Evolutionary conservation across 2,329 filamentous ascomycete genomes (phyloP), one percentile per base, ranked within the genome.

Genomic region (Torrubiella hemipterigena): DNA sequence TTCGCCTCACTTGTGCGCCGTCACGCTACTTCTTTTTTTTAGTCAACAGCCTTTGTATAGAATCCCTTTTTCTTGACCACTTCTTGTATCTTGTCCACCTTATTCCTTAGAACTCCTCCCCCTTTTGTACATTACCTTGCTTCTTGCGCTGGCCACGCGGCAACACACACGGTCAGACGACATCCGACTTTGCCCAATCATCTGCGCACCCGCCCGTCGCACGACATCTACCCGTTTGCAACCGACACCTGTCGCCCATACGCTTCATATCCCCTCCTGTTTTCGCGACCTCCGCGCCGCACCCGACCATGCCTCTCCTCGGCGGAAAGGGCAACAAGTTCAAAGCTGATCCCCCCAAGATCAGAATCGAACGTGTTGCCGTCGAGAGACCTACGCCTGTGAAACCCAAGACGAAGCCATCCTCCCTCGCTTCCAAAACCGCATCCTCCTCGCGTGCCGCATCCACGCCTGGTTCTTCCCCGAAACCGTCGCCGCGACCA

Each of bases 311-410:
- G 47, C 44, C 45, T 17, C 53, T 62, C 33, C 55, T 62, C 37
- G 55, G 56, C 38, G 51, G 50, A 32, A 62, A 61, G 38, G 50
- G 49, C 36, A 58, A 57, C 39, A 71, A 67, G 46, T 62, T 67
- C 52, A 69, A 69, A 51, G 52, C 60, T 40, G 60, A 65, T 38
- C 56, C 60, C 32, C 60, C 63, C 34, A 60, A 58, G 37, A 61
- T 70, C 42, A 62, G 65, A 37, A 63, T 68, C 44, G 65, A 72
- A 47, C 65, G 63, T 40, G 64, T 70, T 35, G 52, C 59, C 32
- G 55, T 69, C 44, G 58, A 58, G 37, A 45, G 46, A 28, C 44
- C 53, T 29, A 38, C 53, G 29, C 38, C 47, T 4, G 48, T 53
- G 12, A 53, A 56, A 27, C 55, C 55, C 7, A 55, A 53, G 28